Evolutionary conservation across 169 alveolate species (phyloP), one percentile per base, ranked within the genome.

Genomic region (Cryptosporidium sp.): DNA sequence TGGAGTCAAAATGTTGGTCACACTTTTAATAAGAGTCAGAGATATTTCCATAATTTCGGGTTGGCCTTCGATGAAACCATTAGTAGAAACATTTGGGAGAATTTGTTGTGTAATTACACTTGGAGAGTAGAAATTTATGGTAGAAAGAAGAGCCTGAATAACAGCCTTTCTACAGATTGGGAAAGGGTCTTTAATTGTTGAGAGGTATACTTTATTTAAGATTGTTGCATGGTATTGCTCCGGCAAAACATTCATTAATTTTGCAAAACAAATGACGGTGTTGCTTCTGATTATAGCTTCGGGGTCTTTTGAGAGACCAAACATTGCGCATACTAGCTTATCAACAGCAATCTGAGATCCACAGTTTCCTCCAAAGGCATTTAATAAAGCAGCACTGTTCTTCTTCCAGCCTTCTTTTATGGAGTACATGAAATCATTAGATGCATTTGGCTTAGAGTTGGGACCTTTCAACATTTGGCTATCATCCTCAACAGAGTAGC

Each of bases 131-230:
- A 43, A 62, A 4, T 45, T 16, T 7, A 80, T 65, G 23, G 89
- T 80, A 35, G 89, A 80, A 39, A 62, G 31, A 23, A 80, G 67
- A 18, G 89, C 89, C 33, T 80, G 89, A 16, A 80, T 45, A 26
- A 39, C 89, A 41, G 89, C 89, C 59, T 62, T 80, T 65, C 89
- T 80, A 35, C 89, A 80, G 8, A 80, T 80, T 9, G 89, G 89
- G 52, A 62, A 80, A n/a, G 73, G 73, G 41, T 80, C 89, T 45
- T 80, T 80, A 59, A 80, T 16, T 8, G 35, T 33, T 6, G 41
- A 23, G 16, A 80, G 59, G 50, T 80, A 80, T 4, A 80, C 74
- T 26, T 67, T 80, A 50, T 62, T 80, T 23, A 80, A 18, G 4
- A 80, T 80, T 21, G 89, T 48, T 45, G 52, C 21, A 43, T 80